Conservation (phyloP, 768 basidiomycete genomes). For the Lentinula sp. region DNA sequence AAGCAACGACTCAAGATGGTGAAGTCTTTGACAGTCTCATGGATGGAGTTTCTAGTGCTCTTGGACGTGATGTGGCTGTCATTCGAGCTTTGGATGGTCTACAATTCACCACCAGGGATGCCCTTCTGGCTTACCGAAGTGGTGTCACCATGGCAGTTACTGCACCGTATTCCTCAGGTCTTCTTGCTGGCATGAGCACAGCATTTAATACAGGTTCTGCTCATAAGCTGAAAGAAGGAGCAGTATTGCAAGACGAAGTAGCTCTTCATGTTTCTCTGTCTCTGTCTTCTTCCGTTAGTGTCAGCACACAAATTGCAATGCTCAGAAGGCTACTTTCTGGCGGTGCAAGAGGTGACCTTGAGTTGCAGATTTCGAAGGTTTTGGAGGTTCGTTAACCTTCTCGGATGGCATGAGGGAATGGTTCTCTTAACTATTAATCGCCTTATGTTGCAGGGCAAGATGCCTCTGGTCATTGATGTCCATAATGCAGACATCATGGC, state of each 20-base stretch:
- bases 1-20: conserved; percentile 58
- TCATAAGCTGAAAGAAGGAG: conserved; percentile 50
- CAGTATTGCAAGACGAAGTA: conserved; percentile 51
- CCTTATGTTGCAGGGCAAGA: conserved; percentile 31
- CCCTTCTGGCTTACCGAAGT: conserved; percentile 46
- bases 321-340: conserved; percentile 45
- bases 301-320: conserved; percentile 64
- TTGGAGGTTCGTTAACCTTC: conserved; percentile 26
- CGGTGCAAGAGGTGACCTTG: conserved; percentile 33
- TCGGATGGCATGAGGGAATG: not conserved
- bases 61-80: conserved; percentile 33
- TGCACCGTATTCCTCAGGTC: conserved; percentile 41
- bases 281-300: conserved; percentile 37
- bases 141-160: conserved; percentile 62
- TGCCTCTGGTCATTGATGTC: conserved; percentile 57
- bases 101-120: conserved; percentile 25
- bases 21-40: conserved; percentile 39
- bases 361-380: conserved; percentile 35
- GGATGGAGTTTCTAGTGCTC: conserved; percentile 31
- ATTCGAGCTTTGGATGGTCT: conserved; percentile 63
- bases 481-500: conserved; percentile 70
- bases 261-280: conserved; percentile 59
- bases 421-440: not conserved
- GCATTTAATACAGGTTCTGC: conserved; percentile 51
- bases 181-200: conserved; percentile 53